Percentiles rank a stretch among this genome's conserved stretches.
Conservation (phyloP, 768 basidiomycete genomes). For the Obba rivulosa region DNA sequence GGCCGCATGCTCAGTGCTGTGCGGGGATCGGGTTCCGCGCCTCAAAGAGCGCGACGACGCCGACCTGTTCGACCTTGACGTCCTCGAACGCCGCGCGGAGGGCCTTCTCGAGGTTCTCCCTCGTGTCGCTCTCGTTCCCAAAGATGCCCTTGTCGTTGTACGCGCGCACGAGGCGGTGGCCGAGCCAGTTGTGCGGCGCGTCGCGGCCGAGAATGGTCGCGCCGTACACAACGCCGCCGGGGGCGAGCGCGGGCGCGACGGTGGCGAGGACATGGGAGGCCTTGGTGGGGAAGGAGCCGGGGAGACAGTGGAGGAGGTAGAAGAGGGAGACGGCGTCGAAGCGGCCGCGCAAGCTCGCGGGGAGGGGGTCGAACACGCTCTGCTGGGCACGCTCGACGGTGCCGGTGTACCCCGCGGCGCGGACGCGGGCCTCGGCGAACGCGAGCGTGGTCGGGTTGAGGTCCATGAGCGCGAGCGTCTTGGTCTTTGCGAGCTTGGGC, state of each 20-base stretch:
- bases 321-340: slow-evolving; percentile 17
- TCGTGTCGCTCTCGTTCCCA: slow-evolving; percentile 7
- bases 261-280: slow-evolving; percentile 8
- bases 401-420: slow-evolving; percentile 10
- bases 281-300: slow-evolving; percentile 13
- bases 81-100: slow-evolving; percentile 12
- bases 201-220: slow-evolving; percentile 12
- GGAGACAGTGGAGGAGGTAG: slow-evolving; percentile 18
- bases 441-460: slow-evolving; percentile 12
- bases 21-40: slow-evolving; percentile 4
- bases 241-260: slow-evolving; percentile 3
- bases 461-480: slow-evolving; percentile 12
- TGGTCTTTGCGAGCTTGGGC: slow-evolving; percentile 2
- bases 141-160: slow-evolving; percentile 13
- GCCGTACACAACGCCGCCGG: slow-evolving; percentile 15
- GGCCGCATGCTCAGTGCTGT: no score
- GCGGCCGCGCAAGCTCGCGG: not conserved
- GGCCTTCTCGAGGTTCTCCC: slow-evolving; percentile 5
- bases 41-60: slow-evolving; percentile 12
- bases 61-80: slow-evolving; percentile 11
- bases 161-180: slow-evolving; percentile 1
- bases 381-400: slow-evolving; percentile 4
- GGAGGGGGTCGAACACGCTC: slow-evolving; percentile 13
- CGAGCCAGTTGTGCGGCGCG: slow-evolving; percentile 12
- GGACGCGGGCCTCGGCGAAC: slow-evolving; percentile 4